Evolutionary conservation across 805 yeast species (phyloP), one percentile per base, ranked within the genome.

Genomic region (Starmerella vaccinii): DNA sequence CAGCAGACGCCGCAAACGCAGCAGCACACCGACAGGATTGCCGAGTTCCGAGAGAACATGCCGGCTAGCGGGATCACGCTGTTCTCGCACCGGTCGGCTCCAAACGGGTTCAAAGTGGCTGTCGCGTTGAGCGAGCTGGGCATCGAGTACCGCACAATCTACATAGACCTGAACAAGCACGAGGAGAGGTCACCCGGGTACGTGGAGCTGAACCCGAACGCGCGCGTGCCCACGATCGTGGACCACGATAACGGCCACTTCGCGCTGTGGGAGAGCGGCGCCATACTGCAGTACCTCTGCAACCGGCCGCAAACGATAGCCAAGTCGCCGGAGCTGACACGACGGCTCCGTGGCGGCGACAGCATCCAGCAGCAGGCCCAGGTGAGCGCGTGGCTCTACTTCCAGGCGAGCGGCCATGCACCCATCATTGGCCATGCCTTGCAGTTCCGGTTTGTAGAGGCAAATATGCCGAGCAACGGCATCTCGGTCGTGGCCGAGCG

Each of bases 371-470:
- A 86, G 57, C 95, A 87, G 69, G 75, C 89, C 3, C 90, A 83
- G 64, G 86, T 89, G 51, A 75, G 79, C 53, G 78, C 88, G 6
- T 89, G 97, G 96, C 72, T 90, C 34, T 89, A 86, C 63, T 89
- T 89, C 72, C 97, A 89, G 68, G 87, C 96, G 2, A 83, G 94
- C 4, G 97, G 97, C 6, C 97, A 88, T 65, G 95, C 97, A 0
- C 96, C 97, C n/a, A 89, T 89, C 95, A 84, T 89, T 60, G 97
- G 97, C 18, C 97, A 89, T 68, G 96, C 97, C 8, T 74, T 90
- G 59, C 97, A 90, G 70, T 90, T 89, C 71, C 76, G 89, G 62
- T 87, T 85, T 65, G 87, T 89, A 73, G 96, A 89, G 65, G 57
- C 49, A 1, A 51, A 48, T 19, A 50, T 46, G n/a, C 77, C 89